These are phyloP conservation scores for Ascochyta lentis DNA, from an alignment of 2,329 filamentous ascomycete genomes.

Conservation along the genomic window DNA sequence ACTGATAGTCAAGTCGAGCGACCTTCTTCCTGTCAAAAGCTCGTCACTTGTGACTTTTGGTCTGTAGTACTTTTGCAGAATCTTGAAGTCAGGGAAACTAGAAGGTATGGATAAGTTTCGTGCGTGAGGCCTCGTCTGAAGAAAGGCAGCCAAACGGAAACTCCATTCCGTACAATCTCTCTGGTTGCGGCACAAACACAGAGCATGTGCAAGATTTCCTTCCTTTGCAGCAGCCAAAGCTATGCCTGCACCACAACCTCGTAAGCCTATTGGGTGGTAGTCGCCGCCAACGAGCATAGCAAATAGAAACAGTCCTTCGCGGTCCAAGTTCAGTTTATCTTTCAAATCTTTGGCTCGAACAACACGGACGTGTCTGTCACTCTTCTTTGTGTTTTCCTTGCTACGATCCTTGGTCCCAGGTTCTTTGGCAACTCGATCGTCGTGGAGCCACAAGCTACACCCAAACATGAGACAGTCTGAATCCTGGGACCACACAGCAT, in stretches of 20 bases:
- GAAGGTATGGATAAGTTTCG: constrained; percentile 19
- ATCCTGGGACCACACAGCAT: constrained; percentile 59
- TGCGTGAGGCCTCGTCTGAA: constrained; percentile 3
- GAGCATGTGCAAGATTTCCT: constrained; percentile 35
- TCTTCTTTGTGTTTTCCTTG: constrained; percentile 44
- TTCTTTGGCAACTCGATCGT: constrained; percentile 37
- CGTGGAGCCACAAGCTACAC: constrained; percentile 51
- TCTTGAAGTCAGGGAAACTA: constrained; percentile 32
- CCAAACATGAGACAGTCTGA: constrained; percentile 58
- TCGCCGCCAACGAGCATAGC: constrained; percentile 53
- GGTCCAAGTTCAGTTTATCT: constrained; percentile 39
- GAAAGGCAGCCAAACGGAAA: constrained; percentile 24
- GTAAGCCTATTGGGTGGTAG: constrained; percentile 48
- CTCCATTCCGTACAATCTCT: constrained; percentile 38
- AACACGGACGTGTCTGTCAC: constrained; percentile 38
- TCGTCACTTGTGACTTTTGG: constrained; percentile 46
- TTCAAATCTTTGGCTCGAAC: constrained; percentile 39
- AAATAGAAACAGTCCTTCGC: constrained; percentile 49
- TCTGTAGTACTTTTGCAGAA: constrained; percentile 47
- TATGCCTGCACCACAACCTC: constrained; percentile 44
- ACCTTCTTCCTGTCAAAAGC: constrained; percentile 34
- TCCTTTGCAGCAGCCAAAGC: constrained; percentile 36
- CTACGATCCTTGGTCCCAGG: constrained; percentile 24
- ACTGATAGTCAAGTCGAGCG: constrained; percentile 40
- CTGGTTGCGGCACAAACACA: constrained; percentile 33